Evolutionary conservation across 2,329 filamentous ascomycete species (phyloP), one percentile per base, ranked within the genome.

Genomic region (Trichoderma atroviride): DNA sequence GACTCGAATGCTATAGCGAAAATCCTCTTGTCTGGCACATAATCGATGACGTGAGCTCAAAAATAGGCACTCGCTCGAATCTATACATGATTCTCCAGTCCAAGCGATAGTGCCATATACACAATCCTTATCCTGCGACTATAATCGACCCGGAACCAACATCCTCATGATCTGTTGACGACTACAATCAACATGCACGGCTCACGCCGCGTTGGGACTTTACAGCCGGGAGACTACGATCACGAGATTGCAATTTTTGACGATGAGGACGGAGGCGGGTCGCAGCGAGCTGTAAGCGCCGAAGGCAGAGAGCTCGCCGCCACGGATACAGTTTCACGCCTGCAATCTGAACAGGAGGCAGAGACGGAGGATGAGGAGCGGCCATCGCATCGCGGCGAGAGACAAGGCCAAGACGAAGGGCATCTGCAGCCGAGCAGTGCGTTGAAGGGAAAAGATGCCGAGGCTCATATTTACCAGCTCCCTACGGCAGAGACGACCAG

Each of bases 211-310:
- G 85, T 82, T 47, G 77, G 82, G 63, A 81, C 82, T 68, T 81
- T 89, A 69, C 84, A 85, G 77, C 87, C 89, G 72, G 82, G 80
- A 76, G 88, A 91, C 73, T 91, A 90, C 75, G 89, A 91, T 74
- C 91, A 92, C 79, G 89, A 90, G 77, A 94, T 94, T 76, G 81
- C 78, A 73, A 86, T 94, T 47, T 83, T 92, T 73, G 90, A 93
- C 78, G 81, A 83, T 68, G 82, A 83, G 75, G 71, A 76, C 71
- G 71, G 76, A 70, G 73, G 72, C 14, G 67, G 69, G 60, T 75
- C 75, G 50, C 74, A 74, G 72, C 76, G n/a, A 74, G 74, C 27
- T 75, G 72, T 5, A 71, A 74, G n/a, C 74, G 50, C n/a, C 31
- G 29, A 50, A 27, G 59, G 67, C 33, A 58, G 68, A 58, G 52